A percentile compares a stretch with the other conserved stretches of the same genome.
Conservation (phyloP, 345 rosid genomes). For the Murraya koenigii region DNA sequence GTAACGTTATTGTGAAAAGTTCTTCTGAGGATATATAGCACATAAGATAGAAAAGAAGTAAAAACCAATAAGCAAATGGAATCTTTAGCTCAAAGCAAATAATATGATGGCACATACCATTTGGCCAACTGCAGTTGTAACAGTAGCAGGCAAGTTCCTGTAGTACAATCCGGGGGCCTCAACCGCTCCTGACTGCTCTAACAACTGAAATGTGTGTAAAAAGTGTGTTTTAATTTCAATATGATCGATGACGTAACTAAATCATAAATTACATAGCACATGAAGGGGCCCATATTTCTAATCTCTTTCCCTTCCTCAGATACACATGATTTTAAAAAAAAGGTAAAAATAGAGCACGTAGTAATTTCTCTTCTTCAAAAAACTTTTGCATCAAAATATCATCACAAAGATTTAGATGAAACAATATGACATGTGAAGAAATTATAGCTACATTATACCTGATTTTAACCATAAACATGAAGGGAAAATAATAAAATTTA, state of each 20-base stretch:
- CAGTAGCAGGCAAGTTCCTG: slow-evolving; percentile 41
- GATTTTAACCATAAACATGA: background rate
- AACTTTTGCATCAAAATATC: background rate
- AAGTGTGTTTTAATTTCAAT: background rate
- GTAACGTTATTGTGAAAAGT: background rate
- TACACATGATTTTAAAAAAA: background rate
- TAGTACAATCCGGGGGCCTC: slow-evolving; percentile 52
- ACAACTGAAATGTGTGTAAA: slow-evolving; percentile 37
- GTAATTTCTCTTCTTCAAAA: background rate
- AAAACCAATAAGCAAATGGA: slow-evolving; percentile 7
- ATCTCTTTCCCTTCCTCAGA: background rate
- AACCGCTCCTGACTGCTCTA: slow-evolving; percentile 61
- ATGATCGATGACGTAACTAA: background rate
- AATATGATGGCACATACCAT: slow-evolving; percentile 48
- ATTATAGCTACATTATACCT: background rate
- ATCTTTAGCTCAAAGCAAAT: slow-evolving; percentile 3
- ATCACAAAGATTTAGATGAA: background rate
- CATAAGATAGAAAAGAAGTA: background rate
- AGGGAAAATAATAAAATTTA: background rate
- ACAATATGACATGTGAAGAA: background rate
- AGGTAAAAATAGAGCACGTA: background rate
- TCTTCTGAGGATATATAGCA: background rate
- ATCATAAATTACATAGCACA: background rate
- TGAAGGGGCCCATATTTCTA: background rate
- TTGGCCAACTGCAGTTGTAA: slow-evolving; percentile 70